Evolutionary conservation across 2,329 filamentous ascomycete genomes (phyloP), one percentile per base, ranked within the genome.

Genomic region (Lecanicillium sp.): DNA sequence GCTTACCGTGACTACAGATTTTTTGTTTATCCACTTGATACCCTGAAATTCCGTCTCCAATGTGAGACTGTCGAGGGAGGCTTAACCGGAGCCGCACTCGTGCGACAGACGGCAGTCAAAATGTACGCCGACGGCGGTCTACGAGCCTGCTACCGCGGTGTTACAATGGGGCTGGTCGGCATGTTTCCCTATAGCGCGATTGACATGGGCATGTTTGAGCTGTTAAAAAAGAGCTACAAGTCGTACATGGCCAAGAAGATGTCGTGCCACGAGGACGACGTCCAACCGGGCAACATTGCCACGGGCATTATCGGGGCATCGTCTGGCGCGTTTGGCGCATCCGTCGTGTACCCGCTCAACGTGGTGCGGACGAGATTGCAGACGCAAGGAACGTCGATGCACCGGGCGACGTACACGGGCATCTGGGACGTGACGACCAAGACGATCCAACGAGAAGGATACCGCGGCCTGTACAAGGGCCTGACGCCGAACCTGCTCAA

Each of bases 111-210:
- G 1, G 86, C 86, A 3, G 74, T 77, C 57, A 94, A 88, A 58
- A 95, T 98, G 83, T 87, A 81, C 69, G 74, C 72, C 29, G 76
- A 80, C 43, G 84, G 86, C 42, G 87, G 87, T 17, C 49, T 89
- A 19, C 69, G 76, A 22, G 74, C 85, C 6, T 90, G 88, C 46
- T 98, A 97, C 60, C 87, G 90, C 39, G 92, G 92, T 29, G 74
- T 98, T 25, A 89, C 88, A 0, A 92, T 97, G 77, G 92, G 92
- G 13, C 72, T 98, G 4, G 66, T 96, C 36, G 92, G 92, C 57
- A 96, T 97, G 80, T 98, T 98, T 53, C 92, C 92, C 0, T 98
- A 97, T 60, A 90, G 88, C 30, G 92, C 92, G 36, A 94, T 98
- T 55, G 92, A 98, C 57, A 82, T 98, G 54, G 87, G 87, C 47